A percentile compares a stretch with the other conserved stretches of the same genome.
These are phyloP conservation scores for Pyrenula massariospora DNA, from an alignment of 495 filamentous ascomycete species.

Conservation along the genomic window DNA sequence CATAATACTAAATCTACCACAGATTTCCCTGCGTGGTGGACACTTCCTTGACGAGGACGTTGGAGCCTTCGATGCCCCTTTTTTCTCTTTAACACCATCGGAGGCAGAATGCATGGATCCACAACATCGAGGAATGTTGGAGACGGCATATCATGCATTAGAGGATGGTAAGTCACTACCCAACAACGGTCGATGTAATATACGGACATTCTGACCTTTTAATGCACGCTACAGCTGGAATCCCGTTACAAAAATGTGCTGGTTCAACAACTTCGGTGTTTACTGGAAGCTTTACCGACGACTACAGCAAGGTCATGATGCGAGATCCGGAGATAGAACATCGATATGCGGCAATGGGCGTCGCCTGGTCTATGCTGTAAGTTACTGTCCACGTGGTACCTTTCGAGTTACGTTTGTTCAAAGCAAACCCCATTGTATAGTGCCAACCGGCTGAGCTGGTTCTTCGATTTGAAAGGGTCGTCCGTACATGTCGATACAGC, in stretches of 20 bases:
- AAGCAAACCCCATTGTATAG: too few relatives aligned
- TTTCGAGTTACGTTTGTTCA: too few relatives aligned
- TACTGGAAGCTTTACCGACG: conserved; percentile 20
- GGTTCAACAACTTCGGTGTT: conserved; percentile 17
- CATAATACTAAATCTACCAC: not conserved
- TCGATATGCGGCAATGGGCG: conserved; percentile 22
- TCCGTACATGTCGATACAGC: conserved; percentile 36
- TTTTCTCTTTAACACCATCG: conserved; percentile 23
- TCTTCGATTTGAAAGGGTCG: conserved; percentile 34
- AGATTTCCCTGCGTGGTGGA: conserved; percentile 4
- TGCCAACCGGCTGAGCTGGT: conserved; percentile 33
- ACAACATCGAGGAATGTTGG: conserved; percentile 15
- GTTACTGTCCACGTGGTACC: too few relatives aligned
- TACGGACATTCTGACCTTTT: too few relatives aligned
- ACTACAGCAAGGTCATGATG: conserved; percentile 10
- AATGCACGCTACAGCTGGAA: conserved; percentile 26
- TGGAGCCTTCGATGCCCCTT: conserved; percentile 33
- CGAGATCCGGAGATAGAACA: conserved; percentile 11
- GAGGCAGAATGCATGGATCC: conserved; percentile 32
- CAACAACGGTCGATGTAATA: too few relatives aligned
- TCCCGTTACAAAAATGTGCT: conserved; percentile 13
- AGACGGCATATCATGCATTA: conserved; percentile 15
- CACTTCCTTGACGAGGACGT: conserved; percentile 36
- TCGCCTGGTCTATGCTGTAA: conserved; percentile 18
- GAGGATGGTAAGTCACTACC: conserved; percentile 11